Evolutionary conservation across 352 stramenopile genomes (phyloP), one percentile per base, ranked within the genome.

Genomic region (Phytopythium kandeliae): DNA sequence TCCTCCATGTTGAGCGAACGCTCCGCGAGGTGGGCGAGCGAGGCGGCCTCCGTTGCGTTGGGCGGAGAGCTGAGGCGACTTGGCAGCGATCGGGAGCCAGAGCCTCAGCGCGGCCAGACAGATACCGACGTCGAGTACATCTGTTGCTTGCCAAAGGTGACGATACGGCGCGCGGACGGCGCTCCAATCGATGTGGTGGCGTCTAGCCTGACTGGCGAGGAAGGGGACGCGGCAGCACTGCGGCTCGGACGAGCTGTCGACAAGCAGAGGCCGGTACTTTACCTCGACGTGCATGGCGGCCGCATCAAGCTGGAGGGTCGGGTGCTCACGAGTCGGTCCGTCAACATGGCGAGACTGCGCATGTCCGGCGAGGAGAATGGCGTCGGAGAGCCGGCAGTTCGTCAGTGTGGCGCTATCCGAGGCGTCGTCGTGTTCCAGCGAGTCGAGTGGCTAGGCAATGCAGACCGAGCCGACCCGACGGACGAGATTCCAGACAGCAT

Each of bases 121-220:
- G 17, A 21, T 17, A 26, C 36, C 3, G 43, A 48, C 43, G 43
- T 22, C 1, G 13, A 51, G 28, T 51, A 28, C 28, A 30, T 51
- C 5, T 51, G n/a, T 15, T 51, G 44, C 30, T 30, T 51, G n/a
- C 44, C 44, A 5, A 51, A 16, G 30, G 44, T 51, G 44, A 35
- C 31, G 44, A 28, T 51, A 16, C 25, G n/a, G 28, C 25, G 28
- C 8, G 4, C n/a, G 16, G 44, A 40, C 26, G 28, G 30, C 6
- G 21, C 9, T 6, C 2, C 19, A 0, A 15, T 51, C 17, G 44
- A 51, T 30, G 30, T 41, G 28, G 30, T 51, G 26, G 44, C 44
- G 2, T 28, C 44, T 3, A 40, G 21, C n/a, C 19, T 37, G n/a
- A 13, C 17, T 40, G 31, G 12, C 12, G n/a, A 25, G 4, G 19